Evolutionary conservation across 306 rosid species (phyloP).

Genomic region (Vicia villosa): DNA sequence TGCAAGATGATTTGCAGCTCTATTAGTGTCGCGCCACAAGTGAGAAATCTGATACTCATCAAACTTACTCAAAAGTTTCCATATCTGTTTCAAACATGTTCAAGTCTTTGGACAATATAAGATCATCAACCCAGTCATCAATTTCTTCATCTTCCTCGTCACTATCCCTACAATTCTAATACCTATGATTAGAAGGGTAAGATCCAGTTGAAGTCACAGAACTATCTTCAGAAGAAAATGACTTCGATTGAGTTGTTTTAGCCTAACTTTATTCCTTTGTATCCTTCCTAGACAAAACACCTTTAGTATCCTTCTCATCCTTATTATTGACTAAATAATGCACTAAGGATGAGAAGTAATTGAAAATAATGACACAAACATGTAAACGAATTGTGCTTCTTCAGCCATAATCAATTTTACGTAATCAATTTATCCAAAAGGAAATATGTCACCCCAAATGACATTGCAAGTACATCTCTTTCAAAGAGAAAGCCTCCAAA

Average conservation of each 20-base stretch:
- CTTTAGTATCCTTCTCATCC: slow-evolving; percentile 47
- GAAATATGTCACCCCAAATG: no score
- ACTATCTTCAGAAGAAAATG: slow-evolving; percentile 67
- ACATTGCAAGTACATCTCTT: slow-evolving; percentile 84
- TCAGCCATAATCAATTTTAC: no score
- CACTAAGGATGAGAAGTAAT: no score
- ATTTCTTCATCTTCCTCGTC: slow-evolving; percentile 67
- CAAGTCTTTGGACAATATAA: slow-evolving; percentile 44
- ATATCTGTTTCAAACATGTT: slow-evolving; percentile 42
- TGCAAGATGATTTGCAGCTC: slow-evolving; percentile 71
- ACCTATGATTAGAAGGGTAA: slow-evolving; percentile 67
- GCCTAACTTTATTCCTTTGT: slow-evolving; percentile 37
- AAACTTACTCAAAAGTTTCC: slow-evolving; percentile 49
- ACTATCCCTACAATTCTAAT: slow-evolving; percentile 73
- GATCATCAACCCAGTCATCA: slow-evolving; percentile 55
- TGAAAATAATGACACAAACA: no score
- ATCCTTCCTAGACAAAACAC: slow-evolving; percentile 26
- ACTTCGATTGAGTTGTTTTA: slow-evolving; percentile 47
- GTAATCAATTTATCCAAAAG: no score
- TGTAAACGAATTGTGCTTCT: no score
- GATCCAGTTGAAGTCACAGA: slow-evolving; percentile 52
- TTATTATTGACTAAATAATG: no score
- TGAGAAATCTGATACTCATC: slow-evolving; percentile 49
- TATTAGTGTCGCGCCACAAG: slow-evolving; percentile 70
- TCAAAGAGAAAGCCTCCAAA: slow-evolving; percentile 96